These are phyloP conservation scores for Chlorella sp. DNA, from an alignment of 139 green algal species.

Conservation along the genomic window DNA sequence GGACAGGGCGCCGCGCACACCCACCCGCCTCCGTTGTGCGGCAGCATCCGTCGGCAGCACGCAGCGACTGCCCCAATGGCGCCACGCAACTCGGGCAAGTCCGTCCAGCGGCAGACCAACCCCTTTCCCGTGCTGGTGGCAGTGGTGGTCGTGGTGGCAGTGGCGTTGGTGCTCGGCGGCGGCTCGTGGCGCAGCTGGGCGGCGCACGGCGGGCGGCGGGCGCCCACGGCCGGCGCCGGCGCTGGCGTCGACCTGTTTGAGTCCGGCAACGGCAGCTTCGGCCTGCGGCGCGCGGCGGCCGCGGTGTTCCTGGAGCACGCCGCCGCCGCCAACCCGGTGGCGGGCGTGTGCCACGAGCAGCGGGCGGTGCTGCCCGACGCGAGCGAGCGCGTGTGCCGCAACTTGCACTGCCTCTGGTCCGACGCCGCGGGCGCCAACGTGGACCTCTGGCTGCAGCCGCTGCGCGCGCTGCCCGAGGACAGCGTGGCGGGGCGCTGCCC, in stretches of 20 bases:
- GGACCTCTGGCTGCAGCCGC: background rate
- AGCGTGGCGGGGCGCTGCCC: background rate
- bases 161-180: too few species aligned
- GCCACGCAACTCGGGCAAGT: too few species aligned
- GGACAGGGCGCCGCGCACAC: too few species aligned
- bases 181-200: too few species aligned
- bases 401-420: background rate
- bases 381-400: background rate
- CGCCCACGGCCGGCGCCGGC: too few species aligned
- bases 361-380: background rate
- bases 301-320: background rate
- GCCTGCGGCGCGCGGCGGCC: background rate
- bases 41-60: too few species aligned
- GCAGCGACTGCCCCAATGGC: too few species aligned
- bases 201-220: too few species aligned
- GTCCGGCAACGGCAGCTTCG: background rate
- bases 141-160: too few species aligned
- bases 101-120: too few species aligned
- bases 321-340: background rate
- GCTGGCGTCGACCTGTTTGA: background rate
- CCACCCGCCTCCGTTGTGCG: too few species aligned
- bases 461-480: background rate
- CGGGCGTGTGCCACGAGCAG: background rate
- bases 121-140: too few species aligned
- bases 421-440: background rate